Evolutionary conservation across 2,329 filamentous ascomycete species (phyloP), one percentile per base, ranked within the genome.

Genomic region (Teratosphaeria zuluensis): DNA sequence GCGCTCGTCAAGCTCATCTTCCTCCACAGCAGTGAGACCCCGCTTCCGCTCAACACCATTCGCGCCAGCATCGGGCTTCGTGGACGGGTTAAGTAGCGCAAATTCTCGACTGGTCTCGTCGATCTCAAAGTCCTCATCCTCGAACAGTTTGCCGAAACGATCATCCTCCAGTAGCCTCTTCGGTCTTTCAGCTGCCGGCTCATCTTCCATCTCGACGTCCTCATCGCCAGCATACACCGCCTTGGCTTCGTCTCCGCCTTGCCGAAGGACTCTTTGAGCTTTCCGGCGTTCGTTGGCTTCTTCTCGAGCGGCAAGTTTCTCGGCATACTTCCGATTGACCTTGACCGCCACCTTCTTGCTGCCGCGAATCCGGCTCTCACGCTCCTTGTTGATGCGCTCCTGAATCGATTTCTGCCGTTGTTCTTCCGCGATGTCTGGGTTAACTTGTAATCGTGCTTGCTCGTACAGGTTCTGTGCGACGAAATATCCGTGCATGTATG

Each of bases 401-500:
- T 92, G 90, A 66, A 99, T 85, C 65, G 88, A 86, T 80, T 95
- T 96, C 61, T 87, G 86, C 59, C 91, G 84, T 73, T 97, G 90
- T 69, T 97, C 90, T 71, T 96, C 90, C 81, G 89, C 95, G 56
- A 95, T 83, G 70, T 95, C 95, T 0, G 94, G 94, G 74, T 97
- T 96, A 55, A 89, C 88, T 67, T 97, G 96, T 61, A 99, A 78
- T 58, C 89, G 82, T 19, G 94, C 94, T 73, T 99, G 92, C 71
- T 99, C 95, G 73, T 99, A 97, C 30, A 99, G 77, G 69, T 92
- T 90, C 67, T 95, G 92, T 38, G 89, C 90, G 54, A 99, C 92
- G 76, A 99, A 99, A 80, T 94, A 97, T 66, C 94, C 95, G 72
- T 99, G 94, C 95, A 99, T 99, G 72, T 99, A 99, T 51, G 94